These are phyloP conservation scores for Corinectria fuckeliana DNA, from an alignment of 2,329 filamentous ascomycete species.

Conservation along the genomic window DNA sequence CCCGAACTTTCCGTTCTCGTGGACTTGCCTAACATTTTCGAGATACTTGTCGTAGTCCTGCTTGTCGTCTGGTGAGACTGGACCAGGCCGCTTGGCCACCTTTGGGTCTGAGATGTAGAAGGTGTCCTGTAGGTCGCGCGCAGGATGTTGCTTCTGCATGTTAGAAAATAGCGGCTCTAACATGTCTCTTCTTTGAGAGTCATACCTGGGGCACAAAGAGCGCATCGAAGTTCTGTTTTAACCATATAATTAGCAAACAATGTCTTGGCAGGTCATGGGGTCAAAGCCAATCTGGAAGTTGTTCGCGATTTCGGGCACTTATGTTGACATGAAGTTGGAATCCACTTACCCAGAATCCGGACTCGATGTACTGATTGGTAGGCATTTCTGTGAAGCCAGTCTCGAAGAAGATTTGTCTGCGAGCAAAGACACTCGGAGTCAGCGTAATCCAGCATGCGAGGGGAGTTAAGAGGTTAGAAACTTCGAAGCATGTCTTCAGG, in stretches of 20 bases:
- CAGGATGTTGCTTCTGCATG: slow-evolving; percentile 77
- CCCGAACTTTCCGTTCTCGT: slow-evolving; percentile 90
- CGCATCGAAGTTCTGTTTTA: slow-evolving; percentile 81
- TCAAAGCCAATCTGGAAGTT: not conserved
- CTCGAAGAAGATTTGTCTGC: slow-evolving; percentile 90
- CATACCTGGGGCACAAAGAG: slow-evolving; percentile 80
- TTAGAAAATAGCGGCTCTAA: not conserved
- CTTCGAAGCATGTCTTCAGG: not conserved
- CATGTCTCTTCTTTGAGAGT: not conserved
- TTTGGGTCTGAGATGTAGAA: slow-evolving; percentile 96
- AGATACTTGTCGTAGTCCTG: slow-evolving; percentile 71
- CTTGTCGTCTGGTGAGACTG: slow-evolving; percentile 54
- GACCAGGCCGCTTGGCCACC: slow-evolving; percentile 52
- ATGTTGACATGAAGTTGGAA: not conserved
- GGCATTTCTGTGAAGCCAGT: slow-evolving; percentile 99
- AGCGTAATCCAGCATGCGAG: not conserved
- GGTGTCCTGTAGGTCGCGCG: slow-evolving; percentile 95
- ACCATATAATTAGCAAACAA: not conserved
- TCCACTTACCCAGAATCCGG: slow-evolving; percentile 75
- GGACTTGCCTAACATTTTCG: slow-evolving; percentile 85
- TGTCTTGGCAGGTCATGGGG: not conserved
- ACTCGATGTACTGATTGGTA: slow-evolving; percentile 91
- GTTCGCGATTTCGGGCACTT: too few relatives aligned
- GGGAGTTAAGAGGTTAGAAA: not conserved
- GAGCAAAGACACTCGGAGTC: not conserved